Percentiles rank a stretch among this genome's conserved stretches.
Evolutionary conservation across 495 filamentous ascomycete species (phyloP).

Genomic region (Aspergillus haitiensis): DNA sequence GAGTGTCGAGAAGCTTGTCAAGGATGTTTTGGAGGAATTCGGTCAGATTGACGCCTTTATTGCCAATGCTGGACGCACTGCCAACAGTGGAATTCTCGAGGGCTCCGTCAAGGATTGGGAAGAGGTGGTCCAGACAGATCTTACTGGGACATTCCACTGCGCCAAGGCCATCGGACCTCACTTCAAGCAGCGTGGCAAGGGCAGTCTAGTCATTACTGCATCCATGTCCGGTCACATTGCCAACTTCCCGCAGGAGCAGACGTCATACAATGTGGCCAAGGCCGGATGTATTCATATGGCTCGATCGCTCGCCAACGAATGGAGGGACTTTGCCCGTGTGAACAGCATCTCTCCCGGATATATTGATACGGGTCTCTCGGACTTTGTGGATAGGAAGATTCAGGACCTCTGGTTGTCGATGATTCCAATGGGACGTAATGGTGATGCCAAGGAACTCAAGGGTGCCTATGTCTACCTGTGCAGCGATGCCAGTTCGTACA

Average conservation of each 20-base stretch:
- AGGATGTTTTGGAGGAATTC: constrained; percentile 58
- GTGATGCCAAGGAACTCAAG: constrained; percentile 80
- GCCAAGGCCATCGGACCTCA: constrained; percentile 64
- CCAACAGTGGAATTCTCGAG: constrained; percentile 61
- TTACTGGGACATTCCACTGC: constrained; percentile 68
- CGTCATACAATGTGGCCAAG: constrained; percentile 79
- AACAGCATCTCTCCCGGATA: constrained; percentile 77
- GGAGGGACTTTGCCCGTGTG: constrained; percentile 74
- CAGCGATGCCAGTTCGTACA: constrained; percentile 78
- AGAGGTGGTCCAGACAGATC: constrained; percentile 65
- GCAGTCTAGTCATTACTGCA: constrained; percentile 63
- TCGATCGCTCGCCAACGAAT: constrained; percentile 68
- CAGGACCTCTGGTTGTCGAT: constrained; percentile 71
- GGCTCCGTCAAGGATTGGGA: constrained; percentile 64
- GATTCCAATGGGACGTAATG: constrained; percentile 75
- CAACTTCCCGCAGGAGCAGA: constrained; percentile 79
- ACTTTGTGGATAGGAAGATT: constrained; percentile 69
- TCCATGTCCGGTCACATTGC: constrained; percentile 72
- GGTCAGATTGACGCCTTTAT: constrained; percentile 67
- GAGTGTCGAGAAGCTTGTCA: constrained; percentile 50
- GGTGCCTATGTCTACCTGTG: constrained; percentile 77
- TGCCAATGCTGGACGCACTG: constrained; percentile 68
- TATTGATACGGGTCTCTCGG: constrained; percentile 75
- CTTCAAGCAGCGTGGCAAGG: constrained; percentile 61
- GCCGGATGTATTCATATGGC: constrained; percentile 58